A percentile compares a stretch with the other conserved stretches of the same genome.
These are phyloP conservation scores for Platanthera guangdongensis DNA, from an alignment of 106 monocot genomes.

Conservation along the genomic window DNA sequence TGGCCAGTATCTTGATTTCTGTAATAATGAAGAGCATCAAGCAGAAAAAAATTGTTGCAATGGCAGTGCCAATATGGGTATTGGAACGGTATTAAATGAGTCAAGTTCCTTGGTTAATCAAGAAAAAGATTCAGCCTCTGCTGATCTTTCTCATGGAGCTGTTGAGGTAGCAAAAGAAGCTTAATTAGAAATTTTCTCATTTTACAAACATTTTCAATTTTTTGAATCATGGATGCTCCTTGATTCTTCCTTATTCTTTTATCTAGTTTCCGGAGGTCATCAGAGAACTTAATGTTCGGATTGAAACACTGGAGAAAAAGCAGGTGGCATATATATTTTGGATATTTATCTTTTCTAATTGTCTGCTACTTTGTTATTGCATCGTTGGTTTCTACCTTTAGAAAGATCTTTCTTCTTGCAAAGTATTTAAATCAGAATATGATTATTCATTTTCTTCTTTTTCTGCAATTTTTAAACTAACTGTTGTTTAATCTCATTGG, in stretches of 20 bases:
- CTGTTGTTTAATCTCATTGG: not conserved
- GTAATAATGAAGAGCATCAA: slow-evolving; percentile 1
- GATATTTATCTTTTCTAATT: not conserved
- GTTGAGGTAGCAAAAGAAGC: slow-evolving; percentile 9
- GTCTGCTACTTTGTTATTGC: not conserved
- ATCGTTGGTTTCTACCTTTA: not conserved
- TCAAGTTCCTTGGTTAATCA: not conserved
- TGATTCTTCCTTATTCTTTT: not conserved
- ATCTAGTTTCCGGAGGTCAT: slow-evolving; percentile 11
- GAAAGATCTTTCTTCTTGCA: not conserved
- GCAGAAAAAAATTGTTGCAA: not conserved
- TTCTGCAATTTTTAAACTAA: not conserved
- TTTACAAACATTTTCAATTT: not conserved
- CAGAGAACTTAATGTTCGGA: slow-evolving; percentile 10
- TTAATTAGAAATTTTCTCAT: not conserved
- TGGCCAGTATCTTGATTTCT: not conserved
- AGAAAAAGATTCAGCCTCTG: slow-evolving; percentile 3
- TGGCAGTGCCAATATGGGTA: not conserved
- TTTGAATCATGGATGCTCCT: not conserved
- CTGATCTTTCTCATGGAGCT: slow-evolving; percentile 7
- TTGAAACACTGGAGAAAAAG: slow-evolving; percentile 18
- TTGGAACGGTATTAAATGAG: not conserved
- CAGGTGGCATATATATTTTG: slow-evolving; percentile 14
- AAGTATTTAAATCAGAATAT: not conserved
- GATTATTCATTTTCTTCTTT: not conserved